Conservation (phyloP, 177 flowering plant species). For the Vitis hybrid region DNA sequence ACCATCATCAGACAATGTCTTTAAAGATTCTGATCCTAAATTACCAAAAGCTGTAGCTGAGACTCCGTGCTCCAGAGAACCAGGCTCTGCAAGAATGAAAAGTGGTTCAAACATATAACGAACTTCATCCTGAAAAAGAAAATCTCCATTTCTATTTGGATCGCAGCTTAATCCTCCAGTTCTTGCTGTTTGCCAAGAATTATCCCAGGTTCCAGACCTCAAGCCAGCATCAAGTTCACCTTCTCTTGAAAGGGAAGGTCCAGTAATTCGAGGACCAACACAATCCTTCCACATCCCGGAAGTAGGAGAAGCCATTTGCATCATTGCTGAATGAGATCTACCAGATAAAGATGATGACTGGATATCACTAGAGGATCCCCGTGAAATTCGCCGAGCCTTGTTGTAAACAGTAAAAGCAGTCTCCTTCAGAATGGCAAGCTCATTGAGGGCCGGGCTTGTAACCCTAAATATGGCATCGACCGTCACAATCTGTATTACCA, state of each 20-base stretch:
- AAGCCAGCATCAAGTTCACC: slow-evolving; percentile 72
- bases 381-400: slow-evolving; percentile 83
- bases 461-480: slow-evolving; percentile 87
- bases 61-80: slow-evolving; percentile 70
- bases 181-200: slow-evolving; percentile 79
- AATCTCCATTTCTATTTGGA: slow-evolving; percentile 55
- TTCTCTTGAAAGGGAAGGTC: slow-evolving; percentile 69
- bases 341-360: slow-evolving; percentile 53
- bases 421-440: slow-evolving; percentile 85
- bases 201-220: slow-evolving; percentile 78
- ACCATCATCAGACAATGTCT: slow-evolving; percentile 54
- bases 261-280: slow-evolving; percentile 62
- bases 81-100: slow-evolving; percentile 91
- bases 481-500: slow-evolving; percentile 88
- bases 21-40: slow-evolving; percentile 47
- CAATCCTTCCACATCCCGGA: slow-evolving; percentile 91
- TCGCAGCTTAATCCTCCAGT: slow-evolving; percentile 65
- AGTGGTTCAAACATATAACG: slow-evolving; percentile 92
- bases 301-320: slow-evolving; percentile 63
- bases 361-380: slow-evolving; percentile 51
- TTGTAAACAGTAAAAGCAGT: slow-evolving; percentile 93
- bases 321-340: slow-evolving; percentile 60
- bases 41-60: slow-evolving; percentile 42
- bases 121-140: slow-evolving; percentile 53
- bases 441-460: slow-evolving; percentile 67